Conservation (phyloP, 2,329 filamentous ascomycete species). For the Apiospora aurea region DNA sequence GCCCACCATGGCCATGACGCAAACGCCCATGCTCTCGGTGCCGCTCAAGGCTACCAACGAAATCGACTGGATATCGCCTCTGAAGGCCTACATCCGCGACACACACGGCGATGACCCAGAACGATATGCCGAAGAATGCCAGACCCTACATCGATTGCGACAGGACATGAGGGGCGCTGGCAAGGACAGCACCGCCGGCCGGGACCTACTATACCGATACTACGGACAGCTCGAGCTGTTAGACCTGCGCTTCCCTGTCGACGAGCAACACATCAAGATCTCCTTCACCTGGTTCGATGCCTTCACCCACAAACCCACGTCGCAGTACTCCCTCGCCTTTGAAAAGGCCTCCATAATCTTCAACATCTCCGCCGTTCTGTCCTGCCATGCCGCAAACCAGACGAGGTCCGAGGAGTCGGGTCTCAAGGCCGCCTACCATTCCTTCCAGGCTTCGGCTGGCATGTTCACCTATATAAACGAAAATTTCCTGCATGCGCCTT, state of each 20-base stretch:
- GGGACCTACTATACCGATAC: constrained; percentile 94
- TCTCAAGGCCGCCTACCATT: constrained; percentile 96
- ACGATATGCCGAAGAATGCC: constrained; percentile 93
- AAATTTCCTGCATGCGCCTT: constrained; percentile 97
- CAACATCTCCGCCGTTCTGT: constrained; percentile 97
- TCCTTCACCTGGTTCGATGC: constrained; percentile 99
- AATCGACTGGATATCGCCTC: constrained; percentile 93
- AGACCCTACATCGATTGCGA: constrained; percentile 88
- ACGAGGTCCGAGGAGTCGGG: constrained; percentile 91
- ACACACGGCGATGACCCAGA: constrained; percentile 98
- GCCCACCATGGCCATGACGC: constrained; percentile 49
- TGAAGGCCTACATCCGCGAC: constrained; percentile 92
- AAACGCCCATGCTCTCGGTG: constrained; percentile 94
- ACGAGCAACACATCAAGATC: constrained; percentile 99
- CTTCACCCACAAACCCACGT: constrained; percentile 98
- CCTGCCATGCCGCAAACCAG: constrained; percentile 92
- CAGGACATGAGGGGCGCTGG: constrained; percentile 99
- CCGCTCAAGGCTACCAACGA: constrained; percentile 95
- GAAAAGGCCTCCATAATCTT: constrained; percentile 99
- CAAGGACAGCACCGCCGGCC: constrained; percentile 91
- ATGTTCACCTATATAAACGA: constrained; percentile 99
- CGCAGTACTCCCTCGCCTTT: constrained; percentile 95
- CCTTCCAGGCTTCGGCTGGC: constrained; percentile 95
- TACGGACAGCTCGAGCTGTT: constrained; percentile 96
- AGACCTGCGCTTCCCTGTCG: constrained; percentile 93